A percentile compares a stretch with the other conserved stretches of the same genome.
These are phyloP conservation scores for Aegilops bicornis DNA, from an alignment of 176 grass and related monocot species.

Conservation along the genomic window DNA sequence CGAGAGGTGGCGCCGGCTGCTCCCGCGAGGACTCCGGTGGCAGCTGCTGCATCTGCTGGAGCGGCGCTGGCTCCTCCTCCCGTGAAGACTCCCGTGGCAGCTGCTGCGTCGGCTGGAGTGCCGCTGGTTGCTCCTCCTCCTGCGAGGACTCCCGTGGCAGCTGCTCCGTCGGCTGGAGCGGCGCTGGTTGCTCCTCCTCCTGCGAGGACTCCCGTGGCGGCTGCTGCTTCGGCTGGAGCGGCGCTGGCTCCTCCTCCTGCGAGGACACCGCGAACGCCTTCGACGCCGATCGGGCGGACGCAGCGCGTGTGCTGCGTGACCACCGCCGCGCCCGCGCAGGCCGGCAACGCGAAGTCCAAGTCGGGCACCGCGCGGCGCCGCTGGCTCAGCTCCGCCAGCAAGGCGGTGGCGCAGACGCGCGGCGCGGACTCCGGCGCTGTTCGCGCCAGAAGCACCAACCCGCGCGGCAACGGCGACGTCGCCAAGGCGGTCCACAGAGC, in stretches of 20 bases:
- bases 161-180: neutral
- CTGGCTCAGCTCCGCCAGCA: constrained; percentile 41
- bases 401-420: constrained; percentile 23
- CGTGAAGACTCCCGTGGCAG: neutral
- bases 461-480: neutral
- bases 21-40: neutral
- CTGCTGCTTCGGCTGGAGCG: neutral
- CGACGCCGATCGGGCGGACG: constrained; percentile 24
- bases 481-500: constrained; percentile 8
- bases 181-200: neutral
- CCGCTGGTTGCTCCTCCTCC: neutral
- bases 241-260: neutral
- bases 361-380: constrained; percentile 17
- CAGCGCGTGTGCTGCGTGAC: constrained; percentile 45
- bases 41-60: neutral
- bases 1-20: too few species aligned
- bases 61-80: neutral
- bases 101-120: neutral
- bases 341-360: constrained; percentile 28
- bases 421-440: neutral
- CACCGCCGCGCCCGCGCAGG: neutral
- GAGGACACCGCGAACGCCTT: constrained; percentile 38
- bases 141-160: constrained; percentile 3
- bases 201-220: neutral
- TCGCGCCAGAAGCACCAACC: neutral